Base-by-base conservation (phyloP, 192 early-diverging fungal species). In the Backusella luteola region DNA sequence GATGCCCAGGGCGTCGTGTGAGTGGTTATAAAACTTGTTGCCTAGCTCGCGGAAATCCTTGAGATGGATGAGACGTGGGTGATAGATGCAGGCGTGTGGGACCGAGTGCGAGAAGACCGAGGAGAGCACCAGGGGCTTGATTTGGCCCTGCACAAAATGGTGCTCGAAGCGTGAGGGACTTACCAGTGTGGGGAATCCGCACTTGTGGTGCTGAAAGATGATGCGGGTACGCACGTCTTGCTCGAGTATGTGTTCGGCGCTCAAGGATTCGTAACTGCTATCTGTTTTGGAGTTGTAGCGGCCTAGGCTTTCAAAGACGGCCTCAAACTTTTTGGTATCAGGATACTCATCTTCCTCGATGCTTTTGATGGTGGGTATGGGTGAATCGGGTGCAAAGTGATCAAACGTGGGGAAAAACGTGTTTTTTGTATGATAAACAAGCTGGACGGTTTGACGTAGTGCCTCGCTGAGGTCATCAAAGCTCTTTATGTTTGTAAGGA, bases 131-230 rank as follows among this genome's bases (percentile, higher is more conserved):
- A 44, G 29, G 17, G 53, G 35, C 21, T 42, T 52, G 26, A 56
- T 26, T 11, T 46, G 56, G 17, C 69, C 52, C 32, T 72, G 46
- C 0, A n/a, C 38, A 8, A 66, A 72, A 17, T 59, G 53, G 3
- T 71, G 38, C 49, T 59, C 68, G 52, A 42, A 66, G 6, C 52
- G 68, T 11, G 21, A 39, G 4, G 76, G 70, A 39, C 52, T 66
- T 4, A 72, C 76, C 4, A 77, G 19, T 1, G 71, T 44, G 6
- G 76, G 76, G 44, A 77, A 77, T 0, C 76, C 76, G 3, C 76
- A 77, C 49, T 73, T 49, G 34, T 73, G 71, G 34, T 73, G 44
- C 52, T 73, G 71, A 11, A 34, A 46, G 41, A 73, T 52, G 11
- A 73, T 34, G 12, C 46, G 44, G 9, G 44, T 36, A 19, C 32